Conservation (phyloP, 2,329 filamentous ascomycete species). For the Fusarium sulawesiense region DNA sequence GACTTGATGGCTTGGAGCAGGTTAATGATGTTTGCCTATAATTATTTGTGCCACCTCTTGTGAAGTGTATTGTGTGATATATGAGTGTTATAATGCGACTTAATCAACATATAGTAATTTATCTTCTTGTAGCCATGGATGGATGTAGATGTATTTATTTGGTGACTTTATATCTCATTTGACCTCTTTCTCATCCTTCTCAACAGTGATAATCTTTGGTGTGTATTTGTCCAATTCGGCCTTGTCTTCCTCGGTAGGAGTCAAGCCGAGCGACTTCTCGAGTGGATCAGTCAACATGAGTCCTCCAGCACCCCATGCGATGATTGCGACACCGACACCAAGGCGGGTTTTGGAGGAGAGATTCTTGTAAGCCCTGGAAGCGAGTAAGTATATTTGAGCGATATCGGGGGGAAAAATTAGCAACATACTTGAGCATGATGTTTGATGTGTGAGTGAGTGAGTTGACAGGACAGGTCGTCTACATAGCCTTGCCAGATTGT, state of each 20-base stretch:
- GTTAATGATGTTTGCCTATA: conserved; percentile 51
- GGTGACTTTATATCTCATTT: background rate
- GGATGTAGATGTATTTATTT: background rate
- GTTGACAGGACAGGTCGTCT: conserved; percentile 7
- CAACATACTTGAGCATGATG: conserved; percentile 40
- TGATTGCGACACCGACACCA: conserved; percentile 76
- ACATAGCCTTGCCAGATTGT: conserved; percentile 4
- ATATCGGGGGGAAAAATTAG: background rate
- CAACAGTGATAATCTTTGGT: conserved; percentile 72
- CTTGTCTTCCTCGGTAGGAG: conserved; percentile 78
- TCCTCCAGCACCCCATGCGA: conserved; percentile 80
- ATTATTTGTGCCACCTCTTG: conserved; percentile 23
- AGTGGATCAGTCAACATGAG: conserved; percentile 78
- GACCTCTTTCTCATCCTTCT: conserved; percentile 50
- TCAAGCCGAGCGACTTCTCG: conserved; percentile 79
- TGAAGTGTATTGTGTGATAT: conserved; percentile 10
- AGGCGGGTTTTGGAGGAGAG: conserved; percentile 77
- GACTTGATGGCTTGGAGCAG: conserved; percentile 52
- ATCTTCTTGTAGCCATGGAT: background rate
- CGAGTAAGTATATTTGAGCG: conserved; percentile 5
- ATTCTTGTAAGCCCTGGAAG: conserved; percentile 72
- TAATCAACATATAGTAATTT: too few relatives aligned
- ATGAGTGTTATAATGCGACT: background rate
- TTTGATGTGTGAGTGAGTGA: background rate
- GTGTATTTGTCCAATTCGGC: conserved; percentile 70